Evolutionary conservation across 78 protist genomes (phyloP), one percentile per base, ranked within the genome.

Genomic region (Dictyostelium brefeldianum): DNA sequence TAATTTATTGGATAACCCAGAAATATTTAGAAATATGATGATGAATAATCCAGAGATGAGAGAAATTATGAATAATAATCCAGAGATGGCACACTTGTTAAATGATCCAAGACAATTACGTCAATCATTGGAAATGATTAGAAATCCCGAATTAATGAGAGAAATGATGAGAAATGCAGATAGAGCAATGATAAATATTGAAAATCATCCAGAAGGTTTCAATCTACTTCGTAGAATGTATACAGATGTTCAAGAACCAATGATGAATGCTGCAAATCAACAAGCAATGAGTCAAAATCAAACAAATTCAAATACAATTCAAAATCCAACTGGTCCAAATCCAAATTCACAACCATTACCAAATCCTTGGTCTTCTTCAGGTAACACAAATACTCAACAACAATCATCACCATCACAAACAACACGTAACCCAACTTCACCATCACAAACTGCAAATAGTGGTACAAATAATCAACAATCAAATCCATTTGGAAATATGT

Each of bases 111-210:
- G 82, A 78, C 90, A 67, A 81, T 70, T 97, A 10, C 81, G 98
- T 20, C 97, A 96, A 81, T 43, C 96, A 46, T 53, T 97, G 22
- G 97, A 95, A 57, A 89, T 96, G 96, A 90, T 95, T 74, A 81
- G 97, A 46, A 97, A 97, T 50, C 99, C 99, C 67, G 92, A 94
- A 64, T 78, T 96, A 17, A 97, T 97, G 98, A 57, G 96, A 15
- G 98, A 98, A 90, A 87, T 96, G 98, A 95, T 96, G 98, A 82
- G 99, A 41, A 82, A 75, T 41, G 78, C 90, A 0, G 99, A 98
- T 50, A 92, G 97, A 22, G 98, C 98, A 14, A 95, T 98, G 97
- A 62, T 93, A 65, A 96, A 98, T 80, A 81, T 98, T 20, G 98
- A 97, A 80, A 79, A 80, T 41, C 95, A 83, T 25, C 99, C 99